A percentile compares a stretch with the other conserved stretches of the same genome.
Evolutionary conservation across 2,329 filamentous ascomycete species (phyloP).

Genomic region (Penicillium sp.): DNA sequence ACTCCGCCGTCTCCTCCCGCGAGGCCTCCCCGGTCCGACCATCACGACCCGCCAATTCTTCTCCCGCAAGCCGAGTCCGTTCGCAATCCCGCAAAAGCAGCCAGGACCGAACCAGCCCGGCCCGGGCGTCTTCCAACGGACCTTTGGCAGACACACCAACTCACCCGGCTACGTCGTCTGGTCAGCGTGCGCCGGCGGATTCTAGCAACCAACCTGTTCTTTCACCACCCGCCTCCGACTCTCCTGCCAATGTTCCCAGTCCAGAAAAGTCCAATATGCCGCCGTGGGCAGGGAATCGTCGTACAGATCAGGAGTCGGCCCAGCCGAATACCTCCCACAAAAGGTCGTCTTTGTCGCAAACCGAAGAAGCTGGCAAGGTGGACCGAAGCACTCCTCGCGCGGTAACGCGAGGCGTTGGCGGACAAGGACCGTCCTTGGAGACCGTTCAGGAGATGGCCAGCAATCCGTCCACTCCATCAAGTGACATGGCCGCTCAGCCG

Average conservation of each 20-base stretch:
- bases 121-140: conserved; percentile 45
- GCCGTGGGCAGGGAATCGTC: conserved; percentile 29
- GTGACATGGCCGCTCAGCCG: conserved; percentile 38
- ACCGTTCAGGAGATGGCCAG: conserved; percentile 83
- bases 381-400: conserved; percentile 42
- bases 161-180: conserved; percentile 48
- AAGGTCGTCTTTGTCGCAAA: conserved; percentile 20
- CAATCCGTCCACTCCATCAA: conserved; percentile 63
- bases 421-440: conserved; percentile 62
- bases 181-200: conserved; percentile 63
- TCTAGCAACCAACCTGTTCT: conserved; percentile 62
- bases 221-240: conserved; percentile 54
- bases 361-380: conserved; percentile 29
- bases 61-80: conserved; percentile 30
- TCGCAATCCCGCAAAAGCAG: conserved; percentile 61
- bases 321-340: conserved; percentile 38
- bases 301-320: conserved; percentile 27
- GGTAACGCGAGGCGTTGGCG: conserved; percentile 55
- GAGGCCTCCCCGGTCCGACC: conserved; percentile 45
- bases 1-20: conserved; percentile 45
- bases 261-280: conserved; percentile 56
- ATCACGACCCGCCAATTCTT: conserved; percentile 28
- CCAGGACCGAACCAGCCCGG: conserved; percentile 57
- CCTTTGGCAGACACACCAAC: conserved; percentile 27
- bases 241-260: conserved; percentile 55